A percentile compares a stretch with the other conserved stretches of the same genome.
Conservation (phyloP, 2,329 filamentous ascomycete species). For the Sporothrix curviconia region DNA sequence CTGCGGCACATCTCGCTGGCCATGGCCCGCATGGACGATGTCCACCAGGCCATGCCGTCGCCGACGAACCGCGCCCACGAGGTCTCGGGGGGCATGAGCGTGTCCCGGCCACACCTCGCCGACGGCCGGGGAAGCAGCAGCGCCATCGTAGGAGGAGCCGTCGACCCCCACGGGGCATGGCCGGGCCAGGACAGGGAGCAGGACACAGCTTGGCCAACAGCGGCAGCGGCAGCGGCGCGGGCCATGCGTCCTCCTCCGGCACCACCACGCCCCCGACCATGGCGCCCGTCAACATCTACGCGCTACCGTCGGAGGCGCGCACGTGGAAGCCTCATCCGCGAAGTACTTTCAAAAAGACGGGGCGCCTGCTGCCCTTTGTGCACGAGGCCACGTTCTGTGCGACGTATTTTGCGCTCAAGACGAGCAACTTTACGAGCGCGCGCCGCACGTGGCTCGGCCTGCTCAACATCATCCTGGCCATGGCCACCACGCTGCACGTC, state of each 20-base stretch:
- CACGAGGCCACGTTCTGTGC: constrained; percentile 18
- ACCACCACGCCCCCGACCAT: not conserved
- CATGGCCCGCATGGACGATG: constrained; percentile 12
- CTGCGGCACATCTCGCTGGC: constrained; percentile 20
- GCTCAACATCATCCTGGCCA: constrained; percentile 44
- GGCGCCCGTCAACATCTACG: constrained; percentile 6
- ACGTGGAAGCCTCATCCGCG: constrained; percentile 3
- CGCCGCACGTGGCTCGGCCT: constrained; percentile 45
- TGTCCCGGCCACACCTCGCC: constrained; percentile 1
- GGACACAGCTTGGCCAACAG: too few species aligned
- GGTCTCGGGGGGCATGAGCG: not conserved
- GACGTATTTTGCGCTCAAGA: constrained; percentile 16
- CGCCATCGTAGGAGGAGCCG: too few species aligned
- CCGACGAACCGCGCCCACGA: not conserved
- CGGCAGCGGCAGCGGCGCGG: too few species aligned
- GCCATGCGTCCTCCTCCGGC: too few species aligned
- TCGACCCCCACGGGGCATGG: too few species aligned
- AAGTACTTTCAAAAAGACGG: constrained; percentile 22
- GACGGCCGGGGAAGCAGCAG: too few species aligned
- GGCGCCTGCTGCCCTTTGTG: constrained; percentile 21
- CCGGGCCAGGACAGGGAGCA: too few species aligned
- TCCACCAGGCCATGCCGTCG: not conserved
- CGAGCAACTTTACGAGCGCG: constrained; percentile 25
- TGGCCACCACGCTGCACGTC: constrained; percentile 28
- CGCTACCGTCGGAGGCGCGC: not conserved